Percentiles rank a stretch among this genome's conserved stretches.
Evolutionary conservation across 768 basidiomycete species (phyloP).

Genomic region (Hericium coralloides): DNA sequence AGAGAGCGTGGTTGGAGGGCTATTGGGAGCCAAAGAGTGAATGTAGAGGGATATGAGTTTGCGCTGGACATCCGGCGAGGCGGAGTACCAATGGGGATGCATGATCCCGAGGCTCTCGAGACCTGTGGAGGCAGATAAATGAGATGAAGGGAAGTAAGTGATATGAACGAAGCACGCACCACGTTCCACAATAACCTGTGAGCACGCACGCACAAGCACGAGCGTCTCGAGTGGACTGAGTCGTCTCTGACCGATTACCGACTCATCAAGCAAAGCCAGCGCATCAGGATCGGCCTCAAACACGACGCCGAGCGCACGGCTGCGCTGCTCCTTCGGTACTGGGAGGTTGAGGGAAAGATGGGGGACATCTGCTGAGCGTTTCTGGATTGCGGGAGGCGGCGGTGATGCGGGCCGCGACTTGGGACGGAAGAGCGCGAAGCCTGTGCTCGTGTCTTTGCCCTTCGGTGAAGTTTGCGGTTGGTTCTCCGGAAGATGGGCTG

Average conservation of each 20-base stretch:
- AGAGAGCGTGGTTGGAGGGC: slow-evolving; percentile 39
- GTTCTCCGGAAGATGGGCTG: slow-evolving; percentile 16
- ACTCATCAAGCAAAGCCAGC: slow-evolving; percentile 38
- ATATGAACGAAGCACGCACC: slow-evolving; percentile 34
- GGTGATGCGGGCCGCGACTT: slow-evolving; percentile 8
- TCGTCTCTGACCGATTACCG: slow-evolving; percentile 45
- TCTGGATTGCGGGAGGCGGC: slow-evolving; percentile 26
- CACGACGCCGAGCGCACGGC: slow-evolving; percentile 43
- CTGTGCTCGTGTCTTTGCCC: slow-evolving; percentile 31
- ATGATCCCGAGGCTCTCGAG: slow-evolving; percentile 76
- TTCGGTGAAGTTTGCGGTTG: slow-evolving; percentile 25
- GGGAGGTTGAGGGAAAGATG: slow-evolving; percentile 59
- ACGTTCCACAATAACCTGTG: slow-evolving; percentile 53
- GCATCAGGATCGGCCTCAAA: slow-evolving; percentile 53
- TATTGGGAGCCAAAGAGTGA: slow-evolving; percentile 46
- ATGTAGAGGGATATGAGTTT: slow-evolving; percentile 66
- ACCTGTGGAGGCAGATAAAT: slow-evolving; percentile 32
- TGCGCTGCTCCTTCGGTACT: slow-evolving; percentile 36
- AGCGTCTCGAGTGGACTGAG: slow-evolving; percentile 58
- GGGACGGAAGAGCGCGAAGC: slow-evolving; percentile 44
- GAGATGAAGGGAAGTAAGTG: slow-evolving; percentile 5
- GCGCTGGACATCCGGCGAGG: slow-evolving; percentile 61
- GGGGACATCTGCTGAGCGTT: slow-evolving; percentile 30
- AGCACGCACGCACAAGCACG: slow-evolving; percentile 55
- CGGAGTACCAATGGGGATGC: slow-evolving; percentile 79